phyloP scores from a whole-genome alignment of 2,329 filamentous ascomycete species.

The Fusarium transvaalense region DNA sequence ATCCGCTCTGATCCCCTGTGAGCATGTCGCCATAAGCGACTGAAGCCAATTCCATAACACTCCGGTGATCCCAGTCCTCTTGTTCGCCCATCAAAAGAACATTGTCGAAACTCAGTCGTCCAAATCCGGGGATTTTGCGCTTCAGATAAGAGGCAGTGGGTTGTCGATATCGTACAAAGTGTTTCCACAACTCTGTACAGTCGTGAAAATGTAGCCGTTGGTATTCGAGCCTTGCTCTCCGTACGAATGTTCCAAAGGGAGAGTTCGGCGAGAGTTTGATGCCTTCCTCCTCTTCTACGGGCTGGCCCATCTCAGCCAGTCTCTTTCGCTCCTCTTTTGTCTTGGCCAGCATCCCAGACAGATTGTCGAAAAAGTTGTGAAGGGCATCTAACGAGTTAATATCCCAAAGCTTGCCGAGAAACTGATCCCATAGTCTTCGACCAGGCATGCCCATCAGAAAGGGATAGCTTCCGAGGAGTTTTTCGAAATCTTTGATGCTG shows the following conservation, averaged over 20 bases:
- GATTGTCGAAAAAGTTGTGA: slow-evolving; percentile 78
- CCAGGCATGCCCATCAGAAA: slow-evolving; percentile 74
- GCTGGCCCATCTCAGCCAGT: slow-evolving; percentile 61
- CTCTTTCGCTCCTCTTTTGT: slow-evolving; percentile 70
- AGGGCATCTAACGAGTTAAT: slow-evolving; percentile 85
- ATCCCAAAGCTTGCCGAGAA: slow-evolving; percentile 84
- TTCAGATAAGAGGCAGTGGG: slow-evolving; percentile 77
- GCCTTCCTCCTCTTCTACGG: slow-evolving; percentile 62
- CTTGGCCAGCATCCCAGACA: slow-evolving; percentile 70
- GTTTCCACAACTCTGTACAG: slow-evolving; percentile 81
- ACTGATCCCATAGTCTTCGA: slow-evolving; percentile 86
- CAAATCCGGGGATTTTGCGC: slow-evolving; percentile 70
- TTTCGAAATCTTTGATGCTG: slow-evolving; percentile 70
- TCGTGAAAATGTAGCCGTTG: slow-evolving; percentile 84
- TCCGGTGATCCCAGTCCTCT: slow-evolving; percentile 62
- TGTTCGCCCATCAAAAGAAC: slow-evolving; percentile 64
- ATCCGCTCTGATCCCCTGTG: slow-evolving; percentile 56
- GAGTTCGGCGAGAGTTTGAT: slow-evolving; percentile 79
- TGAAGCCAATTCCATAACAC: slow-evolving; percentile 59
- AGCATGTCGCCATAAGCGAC: slow-evolving; percentile 67
- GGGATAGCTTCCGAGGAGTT: slow-evolving; percentile 65
- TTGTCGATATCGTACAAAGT: slow-evolving; percentile 83
- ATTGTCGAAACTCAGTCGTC: slow-evolving; percentile 68
- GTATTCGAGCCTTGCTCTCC: slow-evolving; percentile 83
- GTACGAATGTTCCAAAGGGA: slow-evolving; percentile 84